Evolutionary conservation across 225 moss, liverwort and hornwort genomes (phyloP).

Genomic region (Neckera pumila): DNA sequence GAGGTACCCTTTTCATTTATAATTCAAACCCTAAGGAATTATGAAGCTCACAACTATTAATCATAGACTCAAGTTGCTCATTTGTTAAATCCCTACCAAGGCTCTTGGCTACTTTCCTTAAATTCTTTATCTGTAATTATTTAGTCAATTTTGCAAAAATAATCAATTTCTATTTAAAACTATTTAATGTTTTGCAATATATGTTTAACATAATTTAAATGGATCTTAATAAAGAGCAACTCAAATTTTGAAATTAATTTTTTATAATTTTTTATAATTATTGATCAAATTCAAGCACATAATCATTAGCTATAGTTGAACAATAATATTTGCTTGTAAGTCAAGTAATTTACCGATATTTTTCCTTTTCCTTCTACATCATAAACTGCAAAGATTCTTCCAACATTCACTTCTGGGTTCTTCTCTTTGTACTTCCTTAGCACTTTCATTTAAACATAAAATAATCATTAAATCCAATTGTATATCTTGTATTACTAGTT

Average conservation of each 20-base stretch:
- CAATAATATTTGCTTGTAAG: background rate
- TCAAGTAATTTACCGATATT: constrained; percentile 25
- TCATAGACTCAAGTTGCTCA: constrained; percentile 65
- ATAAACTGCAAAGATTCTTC: constrained; percentile 41
- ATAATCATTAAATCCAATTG: background rate
- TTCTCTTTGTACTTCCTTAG: constrained; percentile 55
- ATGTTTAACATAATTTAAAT: background rate
- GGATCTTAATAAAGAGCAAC: background rate
- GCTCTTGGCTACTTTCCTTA: constrained; percentile 48
- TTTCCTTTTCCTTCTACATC: constrained; percentile 50
- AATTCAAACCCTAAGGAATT: background rate
- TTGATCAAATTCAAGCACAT: background rate
- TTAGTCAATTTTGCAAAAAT: background rate
- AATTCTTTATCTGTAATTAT: constrained; percentile 20
- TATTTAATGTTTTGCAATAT: background rate
- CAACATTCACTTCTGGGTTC: constrained; percentile 34
- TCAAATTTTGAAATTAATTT: too few species aligned
- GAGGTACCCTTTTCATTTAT: background rate
- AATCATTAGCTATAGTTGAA: background rate
- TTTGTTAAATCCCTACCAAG: constrained; percentile 50
- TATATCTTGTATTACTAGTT: background rate
- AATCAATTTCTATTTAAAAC: too few species aligned
- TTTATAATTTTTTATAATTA: background rate
- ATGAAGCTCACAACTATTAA: constrained; percentile 37
- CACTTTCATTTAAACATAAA: constrained; percentile 13